Base-by-base conservation (phyloP, 495 filamentous ascomycete genomes). In the Cenococcum geophilum region DNA sequence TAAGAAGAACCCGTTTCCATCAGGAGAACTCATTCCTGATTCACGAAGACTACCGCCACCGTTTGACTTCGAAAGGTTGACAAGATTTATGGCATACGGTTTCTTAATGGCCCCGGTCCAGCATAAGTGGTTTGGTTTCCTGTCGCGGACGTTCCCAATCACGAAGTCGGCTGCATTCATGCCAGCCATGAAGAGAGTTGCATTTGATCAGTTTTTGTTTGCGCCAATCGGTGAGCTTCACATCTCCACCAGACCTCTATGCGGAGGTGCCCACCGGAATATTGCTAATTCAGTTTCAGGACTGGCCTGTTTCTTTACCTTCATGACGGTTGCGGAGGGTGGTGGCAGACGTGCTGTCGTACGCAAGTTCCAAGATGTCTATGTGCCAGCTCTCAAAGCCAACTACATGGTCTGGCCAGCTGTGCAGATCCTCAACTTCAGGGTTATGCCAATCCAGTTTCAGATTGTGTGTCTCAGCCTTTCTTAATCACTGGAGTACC, bases 101-200 rank as follows among this genome's bases (percentile, higher is more conserved):
- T 97, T 97, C 77, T 79, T 87, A 67, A 95, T 97, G 86, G 91
- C 95, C 11, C 95, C 93, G 6, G 65, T 97, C n/a, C 92, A 97
- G 73, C 96, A 95, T 76, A 87, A 88, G 69, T 99, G 95, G 95
- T 97, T 96, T 71, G 80, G 83, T 45, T 90, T 96, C 71, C 79
- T 99, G 55, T 87, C 86, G n/a, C 76, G 77, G 58, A 79, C 81
- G 0, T 97, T 97, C 68, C 93, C 95, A 34, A 83, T 97, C 64
- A 88, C 86, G 35, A 91, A 91, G 77, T 79, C 75, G 12, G 81
- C 80, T 64, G 87, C 85, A 1, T 87, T 86, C 23, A 63, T 81
- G n/a, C 88, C 89, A 35, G 89, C 88, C 10, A 71, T 97, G 68
- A 95, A 96, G 80, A 80, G 92, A 49, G 92, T 97, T 20, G 89